Percentiles rank a stretch among this genome's conserved stretches.
These are phyloP conservation scores for Aspergillus awamori DNA, from an alignment of 2,329 filamentous ascomycete genomes.

Conservation along the genomic window DNA sequence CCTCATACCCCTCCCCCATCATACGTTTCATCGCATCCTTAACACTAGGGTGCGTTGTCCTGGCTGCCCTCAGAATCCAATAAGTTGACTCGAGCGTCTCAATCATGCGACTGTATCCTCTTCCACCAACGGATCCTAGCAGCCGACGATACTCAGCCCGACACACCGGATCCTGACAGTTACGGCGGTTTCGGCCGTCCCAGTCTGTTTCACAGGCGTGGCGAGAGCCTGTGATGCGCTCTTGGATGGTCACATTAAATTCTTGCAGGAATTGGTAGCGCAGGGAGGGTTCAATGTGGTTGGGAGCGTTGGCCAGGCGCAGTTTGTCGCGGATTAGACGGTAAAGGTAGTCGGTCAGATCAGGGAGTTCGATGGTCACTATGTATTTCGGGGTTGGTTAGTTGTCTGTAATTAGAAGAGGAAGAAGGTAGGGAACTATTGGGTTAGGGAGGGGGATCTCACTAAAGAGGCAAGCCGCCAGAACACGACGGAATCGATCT, in stretches of 20 bases:
- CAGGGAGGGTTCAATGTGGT: constrained; percentile 25
- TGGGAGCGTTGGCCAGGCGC: constrained; percentile 18
- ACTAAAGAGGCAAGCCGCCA: constrained; percentile 38
- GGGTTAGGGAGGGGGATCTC: too few species aligned
- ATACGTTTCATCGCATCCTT: constrained; percentile 26
- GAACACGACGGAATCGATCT: constrained; percentile 38
- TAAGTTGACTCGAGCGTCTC: constrained; percentile 29
- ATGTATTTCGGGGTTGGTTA: constrained; percentile 1
- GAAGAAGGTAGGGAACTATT: not conserved
- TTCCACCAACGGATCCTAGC: constrained; percentile 22
- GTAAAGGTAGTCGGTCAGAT: constrained; percentile 36
- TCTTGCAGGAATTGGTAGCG: constrained; percentile 31
- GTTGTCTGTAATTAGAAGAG: not conserved
- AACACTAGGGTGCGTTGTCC: constrained; percentile 36
- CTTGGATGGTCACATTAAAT: constrained; percentile 22
- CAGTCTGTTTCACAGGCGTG: constrained; percentile 41
- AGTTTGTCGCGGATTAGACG: constrained; percentile 39
- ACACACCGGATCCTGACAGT: constrained; percentile 32
- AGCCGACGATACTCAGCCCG: constrained; percentile 24
- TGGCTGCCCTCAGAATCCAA: constrained; percentile 37
- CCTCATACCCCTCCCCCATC: constrained; percentile 32
- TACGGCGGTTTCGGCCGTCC: constrained; percentile 28
- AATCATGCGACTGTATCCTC: constrained; percentile 22
- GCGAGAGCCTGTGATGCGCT: constrained; percentile 20
- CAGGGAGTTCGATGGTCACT: constrained; percentile 31